phyloP scores from a whole-genome alignment of 495 filamentous ascomycete genomes.

The Neurospora sp. region DNA sequence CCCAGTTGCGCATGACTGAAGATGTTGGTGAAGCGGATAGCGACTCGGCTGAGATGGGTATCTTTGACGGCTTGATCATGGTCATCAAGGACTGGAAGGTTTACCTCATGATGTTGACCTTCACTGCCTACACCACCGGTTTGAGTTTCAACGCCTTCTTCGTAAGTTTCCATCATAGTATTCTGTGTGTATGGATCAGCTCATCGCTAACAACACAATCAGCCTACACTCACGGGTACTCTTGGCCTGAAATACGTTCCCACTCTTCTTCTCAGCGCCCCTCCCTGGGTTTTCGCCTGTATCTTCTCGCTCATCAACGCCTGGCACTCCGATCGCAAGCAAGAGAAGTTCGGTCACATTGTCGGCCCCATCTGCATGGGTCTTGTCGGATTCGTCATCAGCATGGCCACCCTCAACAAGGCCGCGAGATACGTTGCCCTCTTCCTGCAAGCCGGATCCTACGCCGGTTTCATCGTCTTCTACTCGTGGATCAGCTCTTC shows the following conservation, averaged over 20 bases:
- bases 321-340: conserved; percentile 65
- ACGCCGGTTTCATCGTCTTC: conserved; percentile 59
- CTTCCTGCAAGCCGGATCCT: conserved; percentile 54
- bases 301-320: conserved; percentile 59
- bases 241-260: conserved; percentile 57
- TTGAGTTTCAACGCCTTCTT: conserved; percentile 40
- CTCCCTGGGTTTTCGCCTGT: conserved; percentile 61
- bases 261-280: conserved; percentile 65
- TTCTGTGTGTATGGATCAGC: conserved; percentile 32
- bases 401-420: conserved; percentile 52
- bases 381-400: conserved; percentile 61
- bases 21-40: conserved; percentile 68
- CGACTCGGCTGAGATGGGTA: conserved; percentile 46
- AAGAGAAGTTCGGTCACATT: conserved; percentile 67
- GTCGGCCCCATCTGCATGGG: conserved; percentile 55
- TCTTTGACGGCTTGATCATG: conserved; percentile 57
- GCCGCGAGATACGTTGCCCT: conserved; percentile 67
- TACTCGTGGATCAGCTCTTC: conserved; percentile 69
- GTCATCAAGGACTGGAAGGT: conserved; percentile 63
- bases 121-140: conserved; percentile 30
- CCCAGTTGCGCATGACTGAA: conserved; percentile 57
- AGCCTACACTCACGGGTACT: conserved; percentile 69
- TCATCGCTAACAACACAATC: conserved; percentile 48
- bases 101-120: conserved; percentile 38
- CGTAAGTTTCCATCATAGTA: conserved; percentile 37